These are phyloP conservation scores for Nepenthes gracilis DNA, from an alignment of 148 eudicot genomes.

Conservation along the genomic window DNA sequence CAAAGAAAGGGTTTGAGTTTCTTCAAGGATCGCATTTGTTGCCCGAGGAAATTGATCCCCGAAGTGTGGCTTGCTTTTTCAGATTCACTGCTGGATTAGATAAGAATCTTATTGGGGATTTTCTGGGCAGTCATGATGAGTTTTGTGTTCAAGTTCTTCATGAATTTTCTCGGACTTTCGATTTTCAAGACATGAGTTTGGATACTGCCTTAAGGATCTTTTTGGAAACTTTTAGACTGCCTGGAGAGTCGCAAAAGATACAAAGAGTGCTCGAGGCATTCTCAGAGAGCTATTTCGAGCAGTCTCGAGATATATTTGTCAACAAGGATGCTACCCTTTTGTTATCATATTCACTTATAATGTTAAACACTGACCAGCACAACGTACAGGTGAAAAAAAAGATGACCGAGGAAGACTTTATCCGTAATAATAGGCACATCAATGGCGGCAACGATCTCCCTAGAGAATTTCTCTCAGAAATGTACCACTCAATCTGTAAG, in stretches of 20 bases:
- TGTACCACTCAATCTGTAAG: conserved; percentile 13
- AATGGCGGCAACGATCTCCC: conserved; percentile 19
- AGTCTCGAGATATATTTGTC: conserved; percentile 10
- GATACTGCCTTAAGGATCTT: conserved; percentile 13
- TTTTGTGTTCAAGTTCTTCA: conserved; percentile 15
- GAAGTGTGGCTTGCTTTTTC: conserved; percentile 14
- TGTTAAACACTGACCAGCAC: conserved; percentile 17
- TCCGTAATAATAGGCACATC: conserved; percentile 11
- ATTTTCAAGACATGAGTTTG: conserved; percentile 14
- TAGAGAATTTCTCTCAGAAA: conserved; percentile 8
- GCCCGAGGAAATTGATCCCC: conserved; percentile 15
- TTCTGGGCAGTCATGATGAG: conserved; percentile 14
- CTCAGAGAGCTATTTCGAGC: conserved; percentile 13
- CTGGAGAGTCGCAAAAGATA: conserved; percentile 12
- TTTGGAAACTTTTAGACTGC: conserved; percentile 13
- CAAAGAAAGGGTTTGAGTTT: conserved; percentile 12
- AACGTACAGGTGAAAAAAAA: conserved; percentile 13
- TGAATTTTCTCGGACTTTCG: conserved; percentile 13
- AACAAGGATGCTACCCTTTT: conserved; percentile 14
- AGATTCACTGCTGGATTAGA: conserved; percentile 13
- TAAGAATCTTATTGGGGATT: conserved; percentile 13
- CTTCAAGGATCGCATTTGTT: conserved; percentile 13
- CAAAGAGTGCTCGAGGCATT: conserved; percentile 15
- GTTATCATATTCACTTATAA: conserved; percentile 14
- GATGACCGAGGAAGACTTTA: conserved; percentile 17